Base-by-base conservation (phyloP, 176 grass and related monocot genomes). In the Aegilops bicornis region DNA sequence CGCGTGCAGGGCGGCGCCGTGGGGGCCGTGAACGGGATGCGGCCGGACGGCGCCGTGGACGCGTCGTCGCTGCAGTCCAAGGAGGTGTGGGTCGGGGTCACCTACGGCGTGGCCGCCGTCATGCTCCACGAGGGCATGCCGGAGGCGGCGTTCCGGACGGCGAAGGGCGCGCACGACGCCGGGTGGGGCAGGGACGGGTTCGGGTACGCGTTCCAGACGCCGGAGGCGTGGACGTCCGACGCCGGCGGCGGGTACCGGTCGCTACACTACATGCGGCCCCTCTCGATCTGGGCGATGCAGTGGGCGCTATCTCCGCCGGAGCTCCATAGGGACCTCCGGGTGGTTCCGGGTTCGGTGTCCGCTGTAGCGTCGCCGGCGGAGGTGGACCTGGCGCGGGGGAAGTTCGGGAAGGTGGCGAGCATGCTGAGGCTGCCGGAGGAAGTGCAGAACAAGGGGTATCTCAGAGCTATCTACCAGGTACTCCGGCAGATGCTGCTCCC, bases 71-170 rank as follows among this genome's bases (percentile, higher is more conserved):
- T 86, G 66, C 92, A 94, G 78, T 79, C 92, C 7, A 94, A 81
- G 78, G 92, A 94, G 83, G 74, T 91, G 76, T 94, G 92, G 92
- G 89, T 89, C 75, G 92, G 92, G 15, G 89, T 91, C 22, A 94
- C 92, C 19, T 94, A 91, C 31, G 73, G 86, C 20, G 66, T 94
- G 30, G 89, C 92, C 4, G 89, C 89, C 2, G 83, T 86, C 20
- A 94, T 94, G 92, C 83, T 94, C 65, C 92, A 94, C 86, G 89
- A 94, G 88, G 89, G 86, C 86, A 91, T 94, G 92, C 47, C 76
- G 5, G 83, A 91, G 62, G 82, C 61, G n/a, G 92, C 79, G 32
- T 91, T 94, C 43, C 76, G 73, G 76, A 94, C 92, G 20, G 92
- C 92, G 19, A 81, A 94, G 22, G 92, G 92, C 12, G 86, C 83